Percentiles rank a stretch among this genome's conserved stretches.
These are phyloP conservation scores for Oryza meyeriana DNA, from an alignment of 176 grass and related monocot genomes.

Conservation along the genomic window DNA sequence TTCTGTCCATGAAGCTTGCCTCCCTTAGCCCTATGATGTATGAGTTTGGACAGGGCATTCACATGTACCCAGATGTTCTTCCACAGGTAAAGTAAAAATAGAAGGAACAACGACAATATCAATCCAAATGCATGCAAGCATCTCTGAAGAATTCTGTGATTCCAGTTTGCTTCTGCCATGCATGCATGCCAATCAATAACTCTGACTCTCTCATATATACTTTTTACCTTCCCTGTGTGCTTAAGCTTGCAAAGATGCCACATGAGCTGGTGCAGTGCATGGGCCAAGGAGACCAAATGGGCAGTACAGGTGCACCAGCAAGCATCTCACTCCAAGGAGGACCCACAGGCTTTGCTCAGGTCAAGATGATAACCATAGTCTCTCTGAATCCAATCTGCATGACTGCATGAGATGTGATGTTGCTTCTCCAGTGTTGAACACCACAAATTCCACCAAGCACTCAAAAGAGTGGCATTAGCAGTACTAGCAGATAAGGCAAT, in stretches of 20 bases:
- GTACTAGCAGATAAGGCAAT: neutral
- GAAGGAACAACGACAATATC: neutral
- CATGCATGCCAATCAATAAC: neutral
- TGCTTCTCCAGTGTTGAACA: neutral
- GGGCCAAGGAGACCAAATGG: neutral
- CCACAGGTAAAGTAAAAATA: slow-evolving; percentile 18
- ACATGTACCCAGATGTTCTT: slow-evolving; percentile 1
- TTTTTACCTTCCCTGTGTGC: neutral
- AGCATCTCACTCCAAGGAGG: neutral
- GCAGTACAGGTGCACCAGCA: neutral
- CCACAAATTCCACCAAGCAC: neutral
- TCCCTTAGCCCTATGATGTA: slow-evolving; percentile 13
- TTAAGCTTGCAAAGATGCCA: slow-evolving; percentile 1
- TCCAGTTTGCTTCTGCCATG: neutral
- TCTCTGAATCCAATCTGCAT: neutral
- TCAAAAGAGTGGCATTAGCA: neutral
- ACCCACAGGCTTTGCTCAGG: slow-evolving; percentile 18
- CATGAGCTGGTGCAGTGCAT: slow-evolving; percentile 14
- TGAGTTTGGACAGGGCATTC: slow-evolving; percentile 4
- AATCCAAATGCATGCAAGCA: neutral
- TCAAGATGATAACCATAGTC: slow-evolving; percentile 20
- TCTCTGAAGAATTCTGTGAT: neutral
- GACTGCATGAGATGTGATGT: neutral
- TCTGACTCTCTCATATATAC: neutral
- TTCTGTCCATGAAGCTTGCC: slow-evolving; percentile 37